Evolutionary conservation across 805 yeast genomes (phyloP).

Genomic region (Saccharomyces mikatae): DNA sequence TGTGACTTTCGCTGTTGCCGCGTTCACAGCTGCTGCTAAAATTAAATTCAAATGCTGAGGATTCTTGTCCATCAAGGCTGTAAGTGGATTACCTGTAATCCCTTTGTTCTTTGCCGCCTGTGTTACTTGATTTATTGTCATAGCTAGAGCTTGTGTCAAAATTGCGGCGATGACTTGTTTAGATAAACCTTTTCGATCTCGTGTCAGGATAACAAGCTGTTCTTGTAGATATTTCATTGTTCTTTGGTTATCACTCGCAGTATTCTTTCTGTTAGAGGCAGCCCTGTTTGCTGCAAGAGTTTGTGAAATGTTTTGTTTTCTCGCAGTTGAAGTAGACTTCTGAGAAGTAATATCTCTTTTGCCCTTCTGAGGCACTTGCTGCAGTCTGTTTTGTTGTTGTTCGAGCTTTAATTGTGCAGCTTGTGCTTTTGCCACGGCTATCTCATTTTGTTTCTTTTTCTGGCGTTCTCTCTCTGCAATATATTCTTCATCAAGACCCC

Average conservation of each 20-base stretch:
- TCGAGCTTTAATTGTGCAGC: constrained; percentile 47
- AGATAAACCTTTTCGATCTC: constrained; percentile 66
- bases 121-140: constrained; percentile 84
- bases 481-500: constrained; percentile 85
- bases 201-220: constrained; percentile 72
- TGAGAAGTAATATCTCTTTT: constrained; percentile 20
- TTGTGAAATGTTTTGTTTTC: constrained; percentile 31
- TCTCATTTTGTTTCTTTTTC: constrained; percentile 58
- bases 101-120: constrained; percentile 83
- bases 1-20: constrained; percentile 58
- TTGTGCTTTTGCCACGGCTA: constrained; percentile 51
- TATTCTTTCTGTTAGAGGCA: constrained; percentile 14
- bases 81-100: constrained; percentile 67
- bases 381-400: constrained; percentile 38
- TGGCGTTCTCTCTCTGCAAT: constrained; percentile 73
- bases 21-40: constrained; percentile 71
- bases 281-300: constrained; percentile 28
- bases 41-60: constrained; percentile 76
- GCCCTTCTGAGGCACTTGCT: constrained; percentile 23
- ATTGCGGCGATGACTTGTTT: constrained; percentile 78
- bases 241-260: constrained; percentile 36
- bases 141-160: constrained; percentile 83
- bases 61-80: constrained; percentile 69
- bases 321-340: constrained; percentile 5
- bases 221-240: constrained; percentile 80